Percentiles rank a stretch among this genome's conserved stretches.
These are phyloP conservation scores for Neurospora tetraspora DNA, from an alignment of 495 filamentous ascomycete species.

Conservation along the genomic window DNA sequence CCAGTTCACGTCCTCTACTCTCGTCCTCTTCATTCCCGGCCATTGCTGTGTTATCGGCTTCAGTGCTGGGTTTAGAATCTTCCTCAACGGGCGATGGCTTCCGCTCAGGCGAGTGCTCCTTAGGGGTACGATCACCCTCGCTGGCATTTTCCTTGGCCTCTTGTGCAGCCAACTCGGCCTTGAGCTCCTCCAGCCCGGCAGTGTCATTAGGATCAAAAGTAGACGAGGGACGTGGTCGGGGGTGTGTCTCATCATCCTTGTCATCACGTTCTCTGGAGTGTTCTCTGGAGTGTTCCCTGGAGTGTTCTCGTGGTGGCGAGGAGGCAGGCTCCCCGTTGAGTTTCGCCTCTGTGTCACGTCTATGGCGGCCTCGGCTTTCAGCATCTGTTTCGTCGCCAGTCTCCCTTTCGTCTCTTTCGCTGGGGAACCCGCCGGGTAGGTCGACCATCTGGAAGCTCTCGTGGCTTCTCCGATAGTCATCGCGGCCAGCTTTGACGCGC, in stretches of 20 bases:
- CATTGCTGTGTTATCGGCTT: constrained; percentile 13
- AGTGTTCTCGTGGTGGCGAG: not conserved
- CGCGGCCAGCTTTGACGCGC: not conserved
- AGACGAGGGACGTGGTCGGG: constrained; percentile 23
- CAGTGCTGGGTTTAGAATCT: constrained; percentile 6
- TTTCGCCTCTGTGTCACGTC: constrained; percentile 17
- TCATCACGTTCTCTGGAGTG: constrained; percentile 1
- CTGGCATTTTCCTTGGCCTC: not conserved
- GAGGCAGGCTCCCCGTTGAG: constrained; percentile 16
- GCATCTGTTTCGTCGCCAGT: not conserved
- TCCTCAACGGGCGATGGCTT: constrained; percentile 11
- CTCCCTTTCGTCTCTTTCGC: not conserved
- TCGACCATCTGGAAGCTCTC: not conserved
- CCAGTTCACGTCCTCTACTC: constrained; percentile 29
- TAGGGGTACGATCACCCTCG: constrained; percentile 6
- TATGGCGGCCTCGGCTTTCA: constrained; percentile 1
- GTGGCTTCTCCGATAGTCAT: not conserved
- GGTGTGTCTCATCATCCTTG: constrained; percentile 10
- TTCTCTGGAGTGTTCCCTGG: not conserved
- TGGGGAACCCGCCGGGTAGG: not conserved
- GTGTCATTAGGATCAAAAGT: constrained; percentile 44
- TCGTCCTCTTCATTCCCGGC: constrained; percentile 21
- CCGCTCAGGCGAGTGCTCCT: constrained; percentile 15
- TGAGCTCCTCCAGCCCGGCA: constrained; percentile 33
- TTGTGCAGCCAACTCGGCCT: constrained; percentile 31